These are phyloP conservation scores for Zygoascus bituminiphila DNA, from an alignment of 805 yeast genomes.

Conservation along the genomic window DNA sequence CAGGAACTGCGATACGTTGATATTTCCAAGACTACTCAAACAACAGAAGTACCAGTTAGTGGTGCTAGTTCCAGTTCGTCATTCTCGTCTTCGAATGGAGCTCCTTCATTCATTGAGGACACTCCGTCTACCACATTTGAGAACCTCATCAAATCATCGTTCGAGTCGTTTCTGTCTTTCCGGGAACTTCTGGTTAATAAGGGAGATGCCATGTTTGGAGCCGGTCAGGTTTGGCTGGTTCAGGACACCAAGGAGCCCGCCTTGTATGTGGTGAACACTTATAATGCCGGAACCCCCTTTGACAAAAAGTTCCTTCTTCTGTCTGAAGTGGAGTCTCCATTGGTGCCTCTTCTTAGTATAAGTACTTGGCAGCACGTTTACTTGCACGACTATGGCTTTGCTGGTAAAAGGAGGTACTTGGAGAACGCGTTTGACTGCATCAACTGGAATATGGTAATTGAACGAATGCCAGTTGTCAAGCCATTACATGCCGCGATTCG, in stretches of 20 bases:
- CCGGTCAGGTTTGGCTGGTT: conserved; percentile 90
- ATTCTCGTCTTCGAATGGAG: conserved; percentile 1
- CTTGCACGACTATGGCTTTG: conserved; percentile 74
- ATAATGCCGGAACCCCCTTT: conserved; percentile 83
- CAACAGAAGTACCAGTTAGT: conserved; percentile 13
- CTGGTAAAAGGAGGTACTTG: conserved; percentile 64
- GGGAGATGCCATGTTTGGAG: conserved; percentile 73
- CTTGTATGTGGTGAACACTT: conserved; percentile 73
- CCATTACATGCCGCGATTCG: not conserved
- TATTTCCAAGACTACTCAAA: conserved; percentile 16
- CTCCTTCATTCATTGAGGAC: not conserved
- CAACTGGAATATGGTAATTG: conserved; percentile 54
- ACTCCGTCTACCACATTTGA: conserved; percentile 7
- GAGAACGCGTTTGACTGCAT: conserved; percentile 67
- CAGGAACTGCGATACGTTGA: conserved; percentile 21
- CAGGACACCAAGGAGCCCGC: conserved; percentile 24
- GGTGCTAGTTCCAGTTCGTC: conserved; percentile 31
- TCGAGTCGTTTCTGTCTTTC: conserved; percentile 75
- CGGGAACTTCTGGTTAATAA: conserved; percentile 65
- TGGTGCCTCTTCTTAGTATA: conserved; percentile 57
- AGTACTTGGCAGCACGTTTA: conserved; percentile 86
- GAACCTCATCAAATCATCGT: conserved; percentile 33
- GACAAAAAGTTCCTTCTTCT: not conserved
- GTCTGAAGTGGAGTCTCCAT: not conserved
- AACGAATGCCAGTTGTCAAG: conserved; percentile 11